Evolutionary conservation across 306 rosid species (phyloP), one percentile per base, ranked within the genome.

Genomic region (Erythrophleum fordii): DNA sequence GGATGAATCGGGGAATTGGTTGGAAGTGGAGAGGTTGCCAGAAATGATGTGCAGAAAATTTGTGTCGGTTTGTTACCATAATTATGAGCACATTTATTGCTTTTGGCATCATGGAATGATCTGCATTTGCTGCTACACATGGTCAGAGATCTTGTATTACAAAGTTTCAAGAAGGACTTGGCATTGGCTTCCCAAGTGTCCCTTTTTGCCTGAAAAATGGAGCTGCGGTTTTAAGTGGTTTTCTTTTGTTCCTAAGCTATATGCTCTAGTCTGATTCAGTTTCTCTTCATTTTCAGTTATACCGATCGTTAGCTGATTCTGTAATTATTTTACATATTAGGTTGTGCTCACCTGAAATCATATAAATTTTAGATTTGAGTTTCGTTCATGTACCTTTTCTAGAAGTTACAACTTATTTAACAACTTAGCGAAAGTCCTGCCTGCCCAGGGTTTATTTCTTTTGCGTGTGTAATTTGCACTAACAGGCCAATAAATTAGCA

Each of bases 81-180:
- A 89, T n/a, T 95, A 95, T 70, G 94, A 93, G 69, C 97, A 90
- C 58, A 94, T 95, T 35, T 95, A 93, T 84, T 93, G 98, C 80
- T 91, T 93, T 67, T 91, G 97, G 97, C 98, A 95, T 83, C 85
- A 85, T 41, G 99, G 99, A 13, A 88, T 88, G 90, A 83, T 95
- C 44, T 95, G 99, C 61, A 78, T 95, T 69, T 90, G 99, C 76
- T 95, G 99, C 86, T 86, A 89, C 61, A 92, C 92, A 0, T 95
- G 99, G 98, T 94, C 99, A 5, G 97, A 95, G 98, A 90, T 93
- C 4, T 81, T 95, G 91, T 95, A 89, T 69, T 93, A 62, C 89
- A 88, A 85, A 76, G 78, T 86, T 22, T 85, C 90, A 2, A 84
- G 95, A 72, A 88, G 83, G 85, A 91, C 96, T 45, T 95, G 99